phyloP scores from a whole-genome alignment of 257 asterid genomes.

The Verbascum thapsus region DNA sequence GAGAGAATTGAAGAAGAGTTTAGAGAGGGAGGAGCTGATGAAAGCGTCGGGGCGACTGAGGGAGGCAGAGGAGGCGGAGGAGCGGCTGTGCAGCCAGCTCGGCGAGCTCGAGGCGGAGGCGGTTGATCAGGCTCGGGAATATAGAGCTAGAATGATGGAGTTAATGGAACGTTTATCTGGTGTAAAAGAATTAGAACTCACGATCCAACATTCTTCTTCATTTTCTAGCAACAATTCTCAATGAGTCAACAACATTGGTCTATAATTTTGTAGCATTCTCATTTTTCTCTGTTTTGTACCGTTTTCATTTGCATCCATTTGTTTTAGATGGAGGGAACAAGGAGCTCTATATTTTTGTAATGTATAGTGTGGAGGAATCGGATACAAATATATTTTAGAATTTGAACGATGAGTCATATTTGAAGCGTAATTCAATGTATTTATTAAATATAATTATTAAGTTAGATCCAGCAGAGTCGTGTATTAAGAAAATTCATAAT shows the following conservation, averaged over 20 bases:
- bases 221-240: conserved; percentile 30
- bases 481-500: too few species aligned
- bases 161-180: conserved; percentile 55
- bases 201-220: conserved; percentile 21
- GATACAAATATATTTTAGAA: too few species aligned
- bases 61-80: conserved; percentile 91
- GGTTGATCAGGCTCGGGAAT: conserved; percentile 57
- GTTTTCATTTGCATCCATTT: neutral
- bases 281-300: neutral
- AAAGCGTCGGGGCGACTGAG: conserved; percentile 50
- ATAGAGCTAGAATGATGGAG: conserved; percentile 42
- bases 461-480: too few species aligned
- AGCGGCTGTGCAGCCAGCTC: conserved; percentile 75
- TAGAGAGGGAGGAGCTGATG: conserved; percentile 54
- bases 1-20: conserved; percentile 51
- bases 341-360: neutral
- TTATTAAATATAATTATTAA: too few species aligned
- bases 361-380: too few species aligned
- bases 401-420: too few species aligned
- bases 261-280: too few species aligned
- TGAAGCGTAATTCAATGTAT: too few species aligned
- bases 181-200: conserved; percentile 39
- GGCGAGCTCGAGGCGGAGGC: conserved; percentile 92
- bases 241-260: conserved; percentile 20
- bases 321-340: neutral